A percentile compares a stretch with the other conserved stretches of the same genome.
phyloP scores from a whole-genome alignment of 1,284 basidiomycete genomes.

The Ceratobasidium papillatum region DNA sequence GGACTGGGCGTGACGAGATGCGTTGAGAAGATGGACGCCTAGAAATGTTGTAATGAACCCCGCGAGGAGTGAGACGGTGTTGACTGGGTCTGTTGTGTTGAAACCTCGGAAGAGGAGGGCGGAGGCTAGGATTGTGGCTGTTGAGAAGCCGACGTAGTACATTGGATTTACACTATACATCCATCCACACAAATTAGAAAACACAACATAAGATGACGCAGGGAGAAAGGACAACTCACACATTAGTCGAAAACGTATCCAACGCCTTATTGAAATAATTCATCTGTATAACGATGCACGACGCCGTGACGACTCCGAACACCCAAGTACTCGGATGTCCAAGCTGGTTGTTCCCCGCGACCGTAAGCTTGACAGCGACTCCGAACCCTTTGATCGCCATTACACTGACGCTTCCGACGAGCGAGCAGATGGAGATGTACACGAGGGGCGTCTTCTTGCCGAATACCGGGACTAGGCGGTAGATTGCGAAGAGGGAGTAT shows the following conservation, averaged over 20 bases:
- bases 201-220: constrained; percentile 21
- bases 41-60: constrained; percentile 93
- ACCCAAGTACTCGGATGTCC: constrained; percentile 94
- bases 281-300: constrained; percentile 95
- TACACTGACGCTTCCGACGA: constrained; percentile 87
- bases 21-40: constrained; percentile 89
- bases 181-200: too few relatives aligned
- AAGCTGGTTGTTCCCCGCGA: constrained; percentile 96
- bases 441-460: constrained; percentile 90
- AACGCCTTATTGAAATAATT: constrained; percentile 99
- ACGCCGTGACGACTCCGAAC: constrained; percentile 83
- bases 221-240: constrained; percentile 66
- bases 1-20: constrained; percentile 68
- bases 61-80: constrained; percentile 84
- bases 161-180: constrained; percentile 88
- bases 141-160: constrained; percentile 99
- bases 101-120: constrained; percentile 97
- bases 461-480: constrained; percentile 84
- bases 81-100: constrained; percentile 85
- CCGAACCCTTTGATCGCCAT: constrained; percentile 98
- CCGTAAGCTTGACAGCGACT: constrained; percentile 93
- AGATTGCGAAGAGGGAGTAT: constrained; percentile 89
- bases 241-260: constrained; percentile 96
- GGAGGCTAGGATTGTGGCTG: constrained; percentile 92
- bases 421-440: constrained; percentile 93